Conservation (phyloP, 2,329 filamentous ascomycete genomes). For the Sclerotinia glacialis region DNA sequence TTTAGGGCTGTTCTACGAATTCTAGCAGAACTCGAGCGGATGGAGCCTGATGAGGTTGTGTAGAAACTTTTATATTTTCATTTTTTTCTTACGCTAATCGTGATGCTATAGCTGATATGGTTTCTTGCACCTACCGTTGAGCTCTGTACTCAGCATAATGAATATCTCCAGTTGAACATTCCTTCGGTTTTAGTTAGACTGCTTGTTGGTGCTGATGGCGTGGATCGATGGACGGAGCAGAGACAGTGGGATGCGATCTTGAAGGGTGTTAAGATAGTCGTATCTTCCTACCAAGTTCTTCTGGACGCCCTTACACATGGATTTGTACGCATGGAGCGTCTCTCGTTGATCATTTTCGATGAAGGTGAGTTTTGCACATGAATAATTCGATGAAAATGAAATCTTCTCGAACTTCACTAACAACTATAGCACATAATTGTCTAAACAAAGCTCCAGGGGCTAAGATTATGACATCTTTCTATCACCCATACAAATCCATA, state of each 20-base stretch:
- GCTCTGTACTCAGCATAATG: conserved; percentile 64
- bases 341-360: conserved; percentile 63
- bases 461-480: conserved; percentile 38
- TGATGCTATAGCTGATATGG: conserved; percentile 56
- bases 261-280: conserved; percentile 54
- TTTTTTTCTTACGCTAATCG: conserved; percentile 12
- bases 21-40: conserved; percentile 58
- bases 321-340: conserved; percentile 54
- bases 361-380: conserved; percentile 49
- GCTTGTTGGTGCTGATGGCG: conserved; percentile 55
- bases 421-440: conserved; percentile 38
- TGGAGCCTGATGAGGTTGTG: conserved; percentile 54
- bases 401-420: conserved; percentile 1
- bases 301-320: conserved; percentile 60
- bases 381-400: background rate
- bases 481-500: conserved; percentile 31
- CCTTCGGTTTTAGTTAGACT: conserved; percentile 51
- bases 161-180: conserved; percentile 59
- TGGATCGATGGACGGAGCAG: conserved; percentile 62
- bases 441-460: conserved; percentile 35
- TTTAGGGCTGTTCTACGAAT: conserved; percentile 61
- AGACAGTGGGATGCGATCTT: conserved; percentile 58
- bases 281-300: conserved; percentile 60
- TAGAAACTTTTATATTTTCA: background rate
- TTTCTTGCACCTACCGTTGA: conserved; percentile 69